Evolutionary conservation across 441 rosid species (phyloP).

Genomic region (Biscutella laevigata): DNA sequence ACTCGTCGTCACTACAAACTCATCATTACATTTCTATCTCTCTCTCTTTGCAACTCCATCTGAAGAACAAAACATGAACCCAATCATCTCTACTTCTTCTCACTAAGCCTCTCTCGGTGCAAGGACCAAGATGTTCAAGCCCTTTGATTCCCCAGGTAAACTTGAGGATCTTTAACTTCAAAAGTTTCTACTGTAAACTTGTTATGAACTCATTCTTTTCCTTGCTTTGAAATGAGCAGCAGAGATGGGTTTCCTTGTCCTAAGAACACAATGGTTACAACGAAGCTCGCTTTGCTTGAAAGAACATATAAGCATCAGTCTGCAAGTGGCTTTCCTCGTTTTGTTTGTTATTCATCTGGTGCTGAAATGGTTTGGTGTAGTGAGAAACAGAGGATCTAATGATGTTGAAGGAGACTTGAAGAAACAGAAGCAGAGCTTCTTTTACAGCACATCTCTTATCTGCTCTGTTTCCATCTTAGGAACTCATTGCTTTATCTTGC

Average conservation of each 20-base stretch:
- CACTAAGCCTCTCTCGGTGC: background rate
- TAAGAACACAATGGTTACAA: slow-evolving; percentile 31
- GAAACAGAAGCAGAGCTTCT: slow-evolving; percentile 33
- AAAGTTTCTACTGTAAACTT: background rate
- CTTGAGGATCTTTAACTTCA: background rate
- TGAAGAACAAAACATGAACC: slow-evolving; percentile 11
- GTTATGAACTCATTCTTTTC: background rate
- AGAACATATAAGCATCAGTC: slow-evolving; percentile 42
- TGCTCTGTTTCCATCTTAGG: slow-evolving; percentile 41
- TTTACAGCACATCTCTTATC: slow-evolving; percentile 38
- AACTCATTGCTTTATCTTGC: slow-evolving; percentile 39
- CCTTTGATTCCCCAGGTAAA: slow-evolving; percentile 16
- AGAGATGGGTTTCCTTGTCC: slow-evolving; percentile 3
- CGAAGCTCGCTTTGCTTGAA: slow-evolving; percentile 43
- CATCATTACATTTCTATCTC: background rate
- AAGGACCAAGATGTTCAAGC: slow-evolving; percentile 3
- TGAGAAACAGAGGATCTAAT: slow-evolving; percentile 27
- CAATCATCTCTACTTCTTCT: slow-evolving; percentile 11
- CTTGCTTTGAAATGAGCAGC: background rate
- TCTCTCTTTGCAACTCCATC: slow-evolving; percentile 1
- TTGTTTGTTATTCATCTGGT: slow-evolving; percentile 31
- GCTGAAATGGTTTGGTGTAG: slow-evolving; percentile 17
- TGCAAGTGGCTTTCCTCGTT: slow-evolving; percentile 45
- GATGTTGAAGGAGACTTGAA: slow-evolving; percentile 25
- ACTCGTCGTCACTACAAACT: slow-evolving; percentile 6